Evolutionary conservation across 73 alveolate species (phyloP), one percentile per base, ranked within the genome.

Genomic region (Paramecium pentaurelia): DNA sequence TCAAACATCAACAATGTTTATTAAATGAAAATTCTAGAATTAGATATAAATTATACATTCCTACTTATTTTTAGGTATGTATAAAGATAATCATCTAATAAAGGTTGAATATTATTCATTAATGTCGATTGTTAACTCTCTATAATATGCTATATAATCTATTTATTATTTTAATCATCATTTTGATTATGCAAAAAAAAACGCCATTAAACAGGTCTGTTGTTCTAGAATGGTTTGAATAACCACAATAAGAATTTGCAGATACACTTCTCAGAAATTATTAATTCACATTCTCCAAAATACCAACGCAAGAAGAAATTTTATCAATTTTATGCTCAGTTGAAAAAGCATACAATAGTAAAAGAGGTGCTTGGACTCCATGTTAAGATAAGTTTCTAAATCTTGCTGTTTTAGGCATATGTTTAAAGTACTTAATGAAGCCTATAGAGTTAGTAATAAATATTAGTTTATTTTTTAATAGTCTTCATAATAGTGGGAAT

Each of bases 401-500:
- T 80, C n/a, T 80, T 3, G 36, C 58, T 2, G 75, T 80, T 8
- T 80, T 45, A 10, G 91, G 91, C 2, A 47, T 16, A 11, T 80
- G 91, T 32, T 6, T 42, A 27, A 20, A 49, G 8, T 4, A 42
- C 18, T 7, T 25, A 44, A 44, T 36, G 22, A 30, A 20, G 18
- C 91, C 91, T 8, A 34, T 80, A 4, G 47, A 47, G 14, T 27
- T 80, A 18, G 91, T 80, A 80, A 14, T 77, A 44, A 3, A 8
- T 8, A 6, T 45, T 47, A 8, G 12, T 45, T 44, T 47, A 18
- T 18, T 7, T 54, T 45, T 22, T 45, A 20, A 45, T 80, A 80
- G 91, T 38, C 71, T 20, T 45, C 71, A 3, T 40, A 22, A 20
- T 25, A 80, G 16, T 80, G 91, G 91, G 91, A 80, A 80, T 22